phyloP scores from a whole-genome alignment of 2,329 filamentous ascomycete genomes.

The Arthrobotrys musiformis region DNA sequence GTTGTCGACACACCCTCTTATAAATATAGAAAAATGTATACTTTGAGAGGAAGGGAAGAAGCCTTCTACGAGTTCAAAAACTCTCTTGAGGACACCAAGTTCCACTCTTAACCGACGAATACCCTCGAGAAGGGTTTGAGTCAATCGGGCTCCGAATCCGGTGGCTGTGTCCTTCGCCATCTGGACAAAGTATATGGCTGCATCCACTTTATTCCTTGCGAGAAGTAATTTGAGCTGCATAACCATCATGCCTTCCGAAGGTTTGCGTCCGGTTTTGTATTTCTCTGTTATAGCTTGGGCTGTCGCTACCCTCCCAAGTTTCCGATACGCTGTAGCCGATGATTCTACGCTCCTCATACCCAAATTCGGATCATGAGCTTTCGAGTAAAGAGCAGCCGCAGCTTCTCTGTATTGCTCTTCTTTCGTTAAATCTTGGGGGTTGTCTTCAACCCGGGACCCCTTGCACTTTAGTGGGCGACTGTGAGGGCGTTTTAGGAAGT shows the following conservation, averaged over 20 bases:
- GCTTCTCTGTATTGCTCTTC: not conserved
- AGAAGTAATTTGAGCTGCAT: constrained; percentile 32
- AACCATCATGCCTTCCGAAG: constrained; percentile 35
- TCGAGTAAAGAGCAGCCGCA: not conserved
- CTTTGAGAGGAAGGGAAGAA: constrained; percentile 35
- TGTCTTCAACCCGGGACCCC: not conserved
- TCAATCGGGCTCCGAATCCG: constrained; percentile 21
- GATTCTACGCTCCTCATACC: not conserved
- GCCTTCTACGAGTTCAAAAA: constrained; percentile 38
- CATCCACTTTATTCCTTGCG: constrained; percentile 40
- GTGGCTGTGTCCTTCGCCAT: constrained; percentile 50
- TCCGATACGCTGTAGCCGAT: constrained; percentile 22
- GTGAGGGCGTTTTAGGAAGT: constrained; percentile 11
- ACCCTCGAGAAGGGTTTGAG: constrained; percentile 37
- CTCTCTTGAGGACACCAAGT: constrained; percentile 23
- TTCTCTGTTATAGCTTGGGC: constrained; percentile 35
- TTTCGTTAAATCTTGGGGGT: not conserved
- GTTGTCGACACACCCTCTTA: constrained; percentile 56
- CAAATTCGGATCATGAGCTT: not conserved
- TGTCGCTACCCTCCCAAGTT: constrained; percentile 22
- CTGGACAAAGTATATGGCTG: constrained; percentile 39
- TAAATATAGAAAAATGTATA: constrained; percentile 57
- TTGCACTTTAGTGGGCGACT: not conserved
- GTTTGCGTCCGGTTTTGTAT: constrained; percentile 33
- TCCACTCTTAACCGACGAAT: constrained; percentile 30